phyloP scores from a whole-genome alignment of 192 early-diverging fungal genomes.

The Thoreauomyces humboldtii region DNA sequence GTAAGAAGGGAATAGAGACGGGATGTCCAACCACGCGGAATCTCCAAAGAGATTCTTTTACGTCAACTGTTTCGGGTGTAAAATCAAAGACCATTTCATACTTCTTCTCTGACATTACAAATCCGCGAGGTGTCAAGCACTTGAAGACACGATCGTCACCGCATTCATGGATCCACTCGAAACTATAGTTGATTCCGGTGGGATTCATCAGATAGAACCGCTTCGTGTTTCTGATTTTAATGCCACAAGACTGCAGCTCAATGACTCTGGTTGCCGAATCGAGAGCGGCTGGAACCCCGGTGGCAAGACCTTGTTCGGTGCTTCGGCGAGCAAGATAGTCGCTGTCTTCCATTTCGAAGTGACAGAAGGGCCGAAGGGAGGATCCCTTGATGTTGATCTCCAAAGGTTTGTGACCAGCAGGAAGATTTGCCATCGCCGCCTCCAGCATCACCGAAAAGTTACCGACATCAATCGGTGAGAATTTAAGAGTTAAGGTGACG shows the following conservation, averaged over 20 bases:
- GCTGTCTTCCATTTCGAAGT: slow-evolving; percentile 62
- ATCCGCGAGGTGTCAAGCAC: slow-evolving; percentile 49
- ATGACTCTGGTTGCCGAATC: slow-evolving; percentile 52
- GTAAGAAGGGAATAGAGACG: slow-evolving; percentile 51
- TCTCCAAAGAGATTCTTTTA: slow-evolving; percentile 57
- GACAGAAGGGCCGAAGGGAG: slow-evolving; percentile 58
- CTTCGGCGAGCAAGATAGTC: slow-evolving; percentile 50
- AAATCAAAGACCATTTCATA: slow-evolving; percentile 59
- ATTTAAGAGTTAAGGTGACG: slow-evolving; percentile 39
- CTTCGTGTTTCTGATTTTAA: slow-evolving; percentile 52
- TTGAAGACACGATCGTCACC: slow-evolving; percentile 42
- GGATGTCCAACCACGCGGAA: slow-evolving; percentile 47
- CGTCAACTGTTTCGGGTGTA: slow-evolving; percentile 49
- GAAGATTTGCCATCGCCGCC: slow-evolving; percentile 45
- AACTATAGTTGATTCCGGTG: slow-evolving; percentile 46
- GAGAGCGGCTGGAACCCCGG: slow-evolving; percentile 33
- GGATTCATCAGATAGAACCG: slow-evolving; percentile 62
- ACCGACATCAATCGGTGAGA: slow-evolving; percentile 51
- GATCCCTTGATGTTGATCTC: slow-evolving; percentile 42
- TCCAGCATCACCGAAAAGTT: slow-evolving; percentile 29
- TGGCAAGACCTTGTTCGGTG: slow-evolving; percentile 26
- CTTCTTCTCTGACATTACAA: slow-evolving; percentile 50
- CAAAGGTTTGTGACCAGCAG: slow-evolving; percentile 35
- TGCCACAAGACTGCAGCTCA: slow-evolving; percentile 55
- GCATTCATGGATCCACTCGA: slow-evolving; percentile 44